phyloP scores from a whole-genome alignment of 2,329 filamentous ascomycete genomes.

The Phyllosticta paracitricarpa region DNA sequence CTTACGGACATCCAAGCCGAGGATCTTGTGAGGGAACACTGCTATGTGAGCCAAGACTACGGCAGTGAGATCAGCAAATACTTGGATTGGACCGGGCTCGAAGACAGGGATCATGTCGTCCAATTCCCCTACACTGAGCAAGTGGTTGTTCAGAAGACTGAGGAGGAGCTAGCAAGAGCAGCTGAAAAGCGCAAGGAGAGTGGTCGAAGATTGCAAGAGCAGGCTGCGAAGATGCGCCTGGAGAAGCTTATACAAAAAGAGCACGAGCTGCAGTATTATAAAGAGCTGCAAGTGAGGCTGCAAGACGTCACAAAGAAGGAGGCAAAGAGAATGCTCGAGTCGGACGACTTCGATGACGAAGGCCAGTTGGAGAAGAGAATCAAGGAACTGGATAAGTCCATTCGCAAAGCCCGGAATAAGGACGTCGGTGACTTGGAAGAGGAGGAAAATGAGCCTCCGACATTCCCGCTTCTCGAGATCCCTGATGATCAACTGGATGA shows the following conservation, averaged over 20 bases:
- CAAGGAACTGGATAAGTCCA: constrained; percentile 80
- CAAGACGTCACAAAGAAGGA: constrained; percentile 77
- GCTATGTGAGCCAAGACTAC: constrained; percentile 79
- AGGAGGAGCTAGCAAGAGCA: constrained; percentile 82
- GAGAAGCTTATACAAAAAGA: constrained; percentile 95
- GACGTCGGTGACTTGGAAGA: constrained; percentile 77
- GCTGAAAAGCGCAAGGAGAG: constrained; percentile 94
- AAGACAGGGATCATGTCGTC: constrained; percentile 78
- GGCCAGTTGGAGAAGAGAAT: constrained; percentile 72
- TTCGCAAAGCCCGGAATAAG: constrained; percentile 84
- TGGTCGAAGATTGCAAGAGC: constrained; percentile 81
- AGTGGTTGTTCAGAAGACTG: constrained; percentile 78
- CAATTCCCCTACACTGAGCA: constrained; percentile 94
- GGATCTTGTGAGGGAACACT: constrained; percentile 76
- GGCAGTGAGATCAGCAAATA: constrained; percentile 65
- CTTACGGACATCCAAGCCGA: constrained; percentile 81
- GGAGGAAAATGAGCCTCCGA: constrained; percentile 59
- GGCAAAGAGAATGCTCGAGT: constrained; percentile 71
- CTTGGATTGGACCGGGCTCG: constrained; percentile 84
- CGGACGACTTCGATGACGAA: constrained; percentile 88
- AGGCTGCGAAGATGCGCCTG: constrained; percentile 92
- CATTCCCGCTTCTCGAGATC: constrained; percentile 79
- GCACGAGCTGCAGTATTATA: constrained; percentile 89
- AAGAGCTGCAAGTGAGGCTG: constrained; percentile 64
- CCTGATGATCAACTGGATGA: constrained; percentile 92